Evolutionary conservation across 2,329 filamentous ascomycete genomes (phyloP).

Genomic region (Penicillium hordei): DNA sequence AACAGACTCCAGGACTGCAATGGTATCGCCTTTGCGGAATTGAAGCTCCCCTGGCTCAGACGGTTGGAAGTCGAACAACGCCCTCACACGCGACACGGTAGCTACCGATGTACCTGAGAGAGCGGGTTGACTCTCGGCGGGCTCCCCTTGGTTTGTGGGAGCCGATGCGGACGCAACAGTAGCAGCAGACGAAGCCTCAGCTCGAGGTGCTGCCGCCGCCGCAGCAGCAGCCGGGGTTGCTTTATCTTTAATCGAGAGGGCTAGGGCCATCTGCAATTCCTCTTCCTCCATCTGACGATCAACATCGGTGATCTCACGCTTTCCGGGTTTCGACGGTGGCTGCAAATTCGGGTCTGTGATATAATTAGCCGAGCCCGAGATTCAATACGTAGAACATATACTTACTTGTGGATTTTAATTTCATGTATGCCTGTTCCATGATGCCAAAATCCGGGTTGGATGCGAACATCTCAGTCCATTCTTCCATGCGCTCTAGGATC

Average conservation of each 20-base stretch:
- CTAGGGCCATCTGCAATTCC: conserved; percentile 93
- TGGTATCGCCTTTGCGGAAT: conserved; percentile 95
- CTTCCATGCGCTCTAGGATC: conserved; percentile 93
- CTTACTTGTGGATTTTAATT: conserved; percentile 70
- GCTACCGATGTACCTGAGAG: conserved; percentile 88
- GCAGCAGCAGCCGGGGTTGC: conserved; percentile 40
- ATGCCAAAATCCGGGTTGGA: conserved; percentile 89
- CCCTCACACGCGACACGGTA: conserved; percentile 90
- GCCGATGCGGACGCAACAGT: conserved; percentile 9
- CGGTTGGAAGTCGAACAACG: conserved; percentile 90
- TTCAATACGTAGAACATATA: not conserved
- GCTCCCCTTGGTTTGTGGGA: conserved; percentile 30
- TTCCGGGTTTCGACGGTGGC: conserved; percentile 87
- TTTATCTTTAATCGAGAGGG: conserved; percentile 88
- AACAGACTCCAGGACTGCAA: conserved; percentile 93
- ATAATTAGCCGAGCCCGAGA: conserved; percentile 12
- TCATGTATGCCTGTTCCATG: conserved; percentile 93
- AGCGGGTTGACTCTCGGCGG: conserved; percentile 57
- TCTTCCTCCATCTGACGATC: conserved; percentile 96
- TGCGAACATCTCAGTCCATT: conserved; percentile 93
- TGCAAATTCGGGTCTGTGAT: conserved; percentile 81
- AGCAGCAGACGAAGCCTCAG: conserved; percentile 33
- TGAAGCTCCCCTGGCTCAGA: conserved; percentile 93
- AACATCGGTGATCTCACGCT: conserved; percentile 83
- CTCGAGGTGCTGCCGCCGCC: conserved; percentile 24